Base-by-base conservation (phyloP, 768 basidiomycete species). In the Crassisporium funariophilum region DNA sequence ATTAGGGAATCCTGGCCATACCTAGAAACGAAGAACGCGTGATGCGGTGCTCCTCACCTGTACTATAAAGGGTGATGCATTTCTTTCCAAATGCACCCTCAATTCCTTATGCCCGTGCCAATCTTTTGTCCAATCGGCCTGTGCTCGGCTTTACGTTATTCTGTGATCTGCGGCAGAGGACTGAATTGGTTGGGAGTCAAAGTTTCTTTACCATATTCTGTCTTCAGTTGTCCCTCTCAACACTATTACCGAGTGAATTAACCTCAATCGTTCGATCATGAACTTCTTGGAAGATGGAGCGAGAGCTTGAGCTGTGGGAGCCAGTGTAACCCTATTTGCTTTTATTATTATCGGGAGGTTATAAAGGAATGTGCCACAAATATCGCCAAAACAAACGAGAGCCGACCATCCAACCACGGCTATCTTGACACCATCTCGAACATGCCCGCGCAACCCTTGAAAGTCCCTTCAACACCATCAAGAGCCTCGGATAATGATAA, bases 391-490 rank as follows among this genome's bases (percentile, higher is more conserved):
- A 31, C 29, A 31, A 11, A 31, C n/a, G 29, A 11, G 35, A 44
- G 33, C 35, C 31, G 17, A 11, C 46, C 42, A 19, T 47, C 34
- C 50, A 43, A 41, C 37, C 31, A 29, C 41, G 23, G 39, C 21
- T 39, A n/a, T 35, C 24, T 58, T 59, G 52, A 44, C 59, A 31
- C 69, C 73, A 71, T 63, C 68, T 29, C 76, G 80, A 19, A 77
- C 82, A 45, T 31, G 29, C 29, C 29, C n/a, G 84, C 85, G 33
- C 76, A 84, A 29, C 85, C 86, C 8, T 69, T 88, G 56, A 88
- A 87, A 56, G 81, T 80, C 20, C 75, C 83, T 17, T 68, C 78
- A 23, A 82, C 82, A 0, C 80, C 82, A 29, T 75, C 76, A 0
- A 79, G 78, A 55, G 46, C 56, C 11, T 44, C 49, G 24, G 75